Evolutionary conservation across 108 stramenopile genomes (phyloP).

Genomic region (Cyclotella sp.): DNA sequence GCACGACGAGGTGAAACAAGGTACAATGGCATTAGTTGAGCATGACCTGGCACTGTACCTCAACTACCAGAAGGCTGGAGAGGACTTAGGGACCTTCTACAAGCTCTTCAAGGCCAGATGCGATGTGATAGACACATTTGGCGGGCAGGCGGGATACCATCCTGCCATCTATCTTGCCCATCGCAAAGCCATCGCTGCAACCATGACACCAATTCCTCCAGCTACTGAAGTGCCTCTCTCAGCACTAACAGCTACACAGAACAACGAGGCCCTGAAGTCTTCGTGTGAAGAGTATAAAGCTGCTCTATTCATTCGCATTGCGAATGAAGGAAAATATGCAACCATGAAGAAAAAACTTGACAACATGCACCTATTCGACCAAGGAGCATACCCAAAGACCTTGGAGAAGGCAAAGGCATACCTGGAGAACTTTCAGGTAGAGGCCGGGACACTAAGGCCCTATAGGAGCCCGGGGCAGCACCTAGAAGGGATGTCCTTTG

Average conservation of each 20-base stretch:
- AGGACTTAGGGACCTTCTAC: neutral
- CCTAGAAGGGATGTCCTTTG: neutral
- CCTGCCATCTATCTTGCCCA: conserved; percentile 2
- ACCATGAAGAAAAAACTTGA: no score
- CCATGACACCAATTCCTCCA: neutral
- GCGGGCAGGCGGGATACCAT: conserved; percentile 5
- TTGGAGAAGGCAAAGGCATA: no score
- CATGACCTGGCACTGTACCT: conserved; percentile 6
- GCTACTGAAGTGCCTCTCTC: neutral
- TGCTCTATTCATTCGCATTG: no score
- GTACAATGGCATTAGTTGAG: neutral
- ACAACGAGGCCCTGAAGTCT: no score
- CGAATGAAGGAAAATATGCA: no score
- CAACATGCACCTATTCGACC: no score
- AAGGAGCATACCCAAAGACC: no score
- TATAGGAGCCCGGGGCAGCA: neutral
- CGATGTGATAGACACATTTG: conserved; percentile 10
- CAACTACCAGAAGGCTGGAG: neutral
- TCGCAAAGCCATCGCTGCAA: neutral
- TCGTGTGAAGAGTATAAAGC: no score
- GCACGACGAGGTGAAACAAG: conserved; percentile 11
- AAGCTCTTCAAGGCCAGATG: conserved; percentile 4
- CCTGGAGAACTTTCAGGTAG: no score
- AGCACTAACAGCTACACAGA: neutral
- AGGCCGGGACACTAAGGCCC: no score